Base-by-base conservation (phyloP, 352 stramenopile species). In the Phytophthora fragariae region DNA sequence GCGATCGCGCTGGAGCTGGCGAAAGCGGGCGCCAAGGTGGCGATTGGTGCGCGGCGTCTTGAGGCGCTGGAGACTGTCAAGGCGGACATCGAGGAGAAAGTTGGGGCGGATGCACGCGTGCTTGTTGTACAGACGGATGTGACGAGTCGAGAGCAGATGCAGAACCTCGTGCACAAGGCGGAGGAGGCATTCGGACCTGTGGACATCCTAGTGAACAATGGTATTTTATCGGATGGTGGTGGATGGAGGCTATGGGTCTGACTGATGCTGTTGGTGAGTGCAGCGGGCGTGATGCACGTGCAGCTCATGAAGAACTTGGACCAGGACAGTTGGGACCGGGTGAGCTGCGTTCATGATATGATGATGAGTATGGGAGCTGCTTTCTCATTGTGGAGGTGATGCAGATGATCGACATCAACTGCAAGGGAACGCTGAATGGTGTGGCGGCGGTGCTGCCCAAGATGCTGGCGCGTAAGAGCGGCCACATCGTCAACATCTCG, bases 261-360 rank as follows among this genome's bases (percentile, higher is more conserved):
- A 47, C 46, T 52, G 6, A 52, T 2, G 17, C n/a, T 52, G 6
- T 52, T 14, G 12, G 29, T 50, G 52, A 47, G 0, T 73, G 8
- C 19, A 89, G 90, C 93, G 54, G 92, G 93, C n/a, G 89, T 98
- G 62, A 98, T 98, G 93, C 94, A 94, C 57, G 97, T 95, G 58
- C 94, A 93, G 15, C 75, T 92, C 65, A 87, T 98, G 73, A 84
- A 94, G 75, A 95, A 97, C 72, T 78, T 86, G 27, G 82, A 95
- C 57, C 85, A 94, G 75, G 92, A 97, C 73, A 90, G 94, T 63
- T 98, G 92, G 92, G 86, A 97, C 53, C 77, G 75, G 21, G 62
- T 75, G 19, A 37, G 62, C 3, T 52, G 46, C 17, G 46, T 14
- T 52, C 37, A 4, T 44, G 37, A 31, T 44, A 44, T 6, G 12